Conservation (phyloP, 2,329 filamentous ascomycete species). For the Gnomoniopsis smithogilvyi region DNA sequence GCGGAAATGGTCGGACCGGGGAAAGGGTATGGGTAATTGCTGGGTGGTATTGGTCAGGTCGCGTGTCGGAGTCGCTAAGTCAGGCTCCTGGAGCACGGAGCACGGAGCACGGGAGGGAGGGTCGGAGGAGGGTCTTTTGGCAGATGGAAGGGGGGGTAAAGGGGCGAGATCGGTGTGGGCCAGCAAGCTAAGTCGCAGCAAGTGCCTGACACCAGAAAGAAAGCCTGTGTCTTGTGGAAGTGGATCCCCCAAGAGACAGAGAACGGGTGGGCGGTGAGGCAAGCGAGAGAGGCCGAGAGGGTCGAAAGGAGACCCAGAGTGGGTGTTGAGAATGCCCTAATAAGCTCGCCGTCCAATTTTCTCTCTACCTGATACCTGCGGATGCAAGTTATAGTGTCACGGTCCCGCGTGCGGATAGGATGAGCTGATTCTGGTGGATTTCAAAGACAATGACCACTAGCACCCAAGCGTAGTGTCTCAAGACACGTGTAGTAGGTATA, state of each 20-base stretch:
- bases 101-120: slow-evolving; percentile 6
- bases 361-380: neutral
- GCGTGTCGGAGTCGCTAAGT: slow-evolving; percentile 9
- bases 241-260: slow-evolving; percentile 9
- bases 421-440: no score
- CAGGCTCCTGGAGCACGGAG: neutral
- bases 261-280: slow-evolving; percentile 13
- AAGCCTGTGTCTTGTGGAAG: slow-evolving; percentile 3
- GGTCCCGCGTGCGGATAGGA: no score
- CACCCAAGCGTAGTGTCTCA: no score
- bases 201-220: slow-evolving; percentile 3
- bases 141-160: slow-evolving; percentile 13
- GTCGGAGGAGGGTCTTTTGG: slow-evolving; percentile 4
- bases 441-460: no score
- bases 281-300: slow-evolving; percentile 7
- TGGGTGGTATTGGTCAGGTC: slow-evolving; percentile 9
- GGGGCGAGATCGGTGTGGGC: slow-evolving; percentile 12
- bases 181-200: slow-evolving; percentile 8
- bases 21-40: neutral
- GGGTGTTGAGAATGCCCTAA: neutral
- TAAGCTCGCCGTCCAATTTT: neutral
- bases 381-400: neutral
- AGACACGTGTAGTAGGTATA: no score
- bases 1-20: slow-evolving; percentile 16
- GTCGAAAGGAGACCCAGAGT: neutral